Percentiles rank a stretch among this genome's conserved stretches.
These are phyloP conservation scores for Chalaropsis ovoidea DNA, from an alignment of 2,329 filamentous ascomycete genomes.

Conservation along the genomic window DNA sequence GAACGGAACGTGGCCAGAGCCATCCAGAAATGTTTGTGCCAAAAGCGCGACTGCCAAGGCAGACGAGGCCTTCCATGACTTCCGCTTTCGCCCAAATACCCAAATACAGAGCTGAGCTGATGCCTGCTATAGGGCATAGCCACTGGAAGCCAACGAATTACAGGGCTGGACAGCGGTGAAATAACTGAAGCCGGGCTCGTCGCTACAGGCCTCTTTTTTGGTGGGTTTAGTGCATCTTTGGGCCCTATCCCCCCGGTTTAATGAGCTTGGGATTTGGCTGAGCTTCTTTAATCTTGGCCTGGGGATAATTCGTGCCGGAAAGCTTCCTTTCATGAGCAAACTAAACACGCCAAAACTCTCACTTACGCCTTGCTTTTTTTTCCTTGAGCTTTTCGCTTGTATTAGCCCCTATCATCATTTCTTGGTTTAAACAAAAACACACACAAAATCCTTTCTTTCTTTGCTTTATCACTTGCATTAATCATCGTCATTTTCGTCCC, in stretches of 20 bases:
- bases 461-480: background rate
- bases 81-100: background rate
- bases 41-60: too few relatives aligned
- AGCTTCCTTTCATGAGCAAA: background rate
- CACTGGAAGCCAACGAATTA: background rate
- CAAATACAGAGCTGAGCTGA: background rate
- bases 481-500: constrained; percentile 1
- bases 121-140: background rate
- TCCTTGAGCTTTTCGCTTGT: constrained; percentile 8
- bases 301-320: background rate
- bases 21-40: too few relatives aligned
- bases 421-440: background rate
- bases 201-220: background rate
- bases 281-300: constrained; percentile 1
- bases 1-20: constrained; percentile 5
- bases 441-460: background rate
- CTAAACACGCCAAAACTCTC: background rate
- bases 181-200: background rate
- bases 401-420: constrained; percentile 19
- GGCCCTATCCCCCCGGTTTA: constrained; percentile 1
- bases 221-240: background rate
- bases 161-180: too few relatives aligned
- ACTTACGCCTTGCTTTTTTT: background rate
- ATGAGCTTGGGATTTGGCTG: constrained; percentile 6
- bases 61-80: background rate